Percentiles rank a stretch among this genome's conserved stretches.
Evolutionary conservation across 1,284 basidiomycete species (phyloP).

Genomic region (Pterulicium gracile): DNA sequence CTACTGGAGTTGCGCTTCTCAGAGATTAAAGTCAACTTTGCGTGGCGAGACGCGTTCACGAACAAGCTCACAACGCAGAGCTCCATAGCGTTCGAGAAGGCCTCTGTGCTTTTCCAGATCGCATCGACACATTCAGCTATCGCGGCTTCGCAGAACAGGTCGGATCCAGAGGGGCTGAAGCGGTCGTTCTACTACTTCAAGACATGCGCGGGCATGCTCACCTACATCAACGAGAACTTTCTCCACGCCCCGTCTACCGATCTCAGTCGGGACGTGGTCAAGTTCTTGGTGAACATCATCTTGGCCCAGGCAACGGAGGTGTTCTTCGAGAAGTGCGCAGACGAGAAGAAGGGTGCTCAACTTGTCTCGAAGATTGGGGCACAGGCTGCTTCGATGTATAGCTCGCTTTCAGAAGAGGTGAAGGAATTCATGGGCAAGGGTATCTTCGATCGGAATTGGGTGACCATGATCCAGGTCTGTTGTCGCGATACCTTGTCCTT

Average conservation of each 20-base stretch:
- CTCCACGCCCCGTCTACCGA: slow-evolving; percentile 97
- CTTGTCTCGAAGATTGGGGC: slow-evolving; percentile 82
- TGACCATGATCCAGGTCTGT: slow-evolving; percentile 69
- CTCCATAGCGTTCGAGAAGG: slow-evolving; percentile 97
- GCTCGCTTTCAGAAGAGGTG: slow-evolving; percentile 72
- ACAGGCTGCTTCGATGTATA: slow-evolving; percentile 78
- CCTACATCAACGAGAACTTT: slow-evolving; percentile 99
- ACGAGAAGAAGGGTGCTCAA: slow-evolving; percentile 78
- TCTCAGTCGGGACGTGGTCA: slow-evolving; percentile 88
- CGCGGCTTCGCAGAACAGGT: slow-evolving; percentile 72
- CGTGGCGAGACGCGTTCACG: slow-evolving; percentile 96
- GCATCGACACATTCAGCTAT: slow-evolving; percentile 89
- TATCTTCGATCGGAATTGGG: slow-evolving; percentile 94
- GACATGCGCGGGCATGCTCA: slow-evolving; percentile 94
- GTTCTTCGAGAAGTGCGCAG: slow-evolving; percentile 90
- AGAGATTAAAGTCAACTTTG: slow-evolving; percentile 91
- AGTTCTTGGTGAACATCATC: slow-evolving; percentile 80
- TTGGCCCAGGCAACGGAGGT: slow-evolving; percentile 94
- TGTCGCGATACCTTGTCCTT: neutral
- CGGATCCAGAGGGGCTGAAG: slow-evolving; percentile 91
- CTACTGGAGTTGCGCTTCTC: slow-evolving; percentile 94
- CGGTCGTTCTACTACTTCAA: slow-evolving; percentile 89
- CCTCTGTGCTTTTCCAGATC: slow-evolving; percentile 95
- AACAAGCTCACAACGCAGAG: slow-evolving; percentile 89
- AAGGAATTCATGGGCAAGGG: slow-evolving; percentile 96